phyloP scores from a whole-genome alignment of 306 rosid genomes.

The Quercus rubra region DNA sequence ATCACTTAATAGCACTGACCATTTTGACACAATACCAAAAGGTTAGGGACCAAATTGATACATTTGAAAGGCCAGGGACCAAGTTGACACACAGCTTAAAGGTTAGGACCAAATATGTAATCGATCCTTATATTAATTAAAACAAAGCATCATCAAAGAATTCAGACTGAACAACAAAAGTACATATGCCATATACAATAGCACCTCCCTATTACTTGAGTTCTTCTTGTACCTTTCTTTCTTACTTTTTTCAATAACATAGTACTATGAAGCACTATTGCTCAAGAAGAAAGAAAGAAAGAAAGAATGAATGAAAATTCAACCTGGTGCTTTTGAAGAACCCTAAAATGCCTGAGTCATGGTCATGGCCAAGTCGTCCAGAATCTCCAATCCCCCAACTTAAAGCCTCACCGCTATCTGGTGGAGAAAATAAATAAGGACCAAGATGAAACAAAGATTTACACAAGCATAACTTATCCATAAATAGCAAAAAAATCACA shows the following conservation, averaged over 20 bases:
- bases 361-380: slow-evolving; percentile 95
- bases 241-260: not conserved
- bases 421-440: slow-evolving; percentile 19
- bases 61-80: too few species aligned
- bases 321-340: slow-evolving; percentile 72
- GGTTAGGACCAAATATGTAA: too few species aligned
- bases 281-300: not conserved
- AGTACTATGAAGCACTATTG: not conserved
- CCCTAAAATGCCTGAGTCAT: slow-evolving; percentile 59
- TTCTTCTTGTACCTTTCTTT: not conserved
- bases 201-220: not conserved
- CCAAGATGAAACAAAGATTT: slow-evolving; percentile 7
- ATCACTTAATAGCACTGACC: too few species aligned
- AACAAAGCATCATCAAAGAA: too few species aligned
- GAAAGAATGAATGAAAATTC: not conserved
- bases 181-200: too few species aligned
- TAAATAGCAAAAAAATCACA: not conserved
- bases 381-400: slow-evolving; percentile 94
- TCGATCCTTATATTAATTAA: too few species aligned
- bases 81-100: too few species aligned
- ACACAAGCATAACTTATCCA: not conserved
- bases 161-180: too few species aligned
- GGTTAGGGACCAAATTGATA: too few species aligned
- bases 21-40: too few species aligned
- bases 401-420: slow-evolving; percentile 78